Evolutionary conservation across 176 grass and related monocot species (phyloP).

Genomic region (Lolium rigidum): DNA sequence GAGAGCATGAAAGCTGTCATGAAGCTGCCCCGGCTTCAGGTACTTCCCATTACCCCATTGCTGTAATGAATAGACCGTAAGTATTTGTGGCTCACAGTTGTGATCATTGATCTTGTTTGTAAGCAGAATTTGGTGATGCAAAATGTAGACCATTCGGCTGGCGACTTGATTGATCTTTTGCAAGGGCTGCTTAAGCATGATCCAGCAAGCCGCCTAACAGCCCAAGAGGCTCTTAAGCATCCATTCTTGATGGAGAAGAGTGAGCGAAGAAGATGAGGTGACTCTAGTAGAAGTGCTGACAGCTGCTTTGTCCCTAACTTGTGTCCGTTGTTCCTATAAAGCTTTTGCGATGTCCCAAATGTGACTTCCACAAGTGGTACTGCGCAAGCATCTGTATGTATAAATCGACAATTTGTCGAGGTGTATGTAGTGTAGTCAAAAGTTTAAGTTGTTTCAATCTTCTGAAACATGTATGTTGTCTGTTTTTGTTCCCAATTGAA

Average conservation of each 20-base stretch:
- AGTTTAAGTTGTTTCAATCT: conserved; percentile 1
- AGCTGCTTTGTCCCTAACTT: neutral
- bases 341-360: neutral
- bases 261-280: conserved; percentile 35
- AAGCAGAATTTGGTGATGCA: conserved; percentile 79
- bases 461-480: neutral
- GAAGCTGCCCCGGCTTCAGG: conserved; percentile 74
- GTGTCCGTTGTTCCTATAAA: neutral
- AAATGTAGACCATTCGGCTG: conserved; percentile 59
- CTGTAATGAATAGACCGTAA: neutral
- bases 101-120: neutral
- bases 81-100: neutral
- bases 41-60: conserved; percentile 21
- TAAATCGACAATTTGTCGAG: neutral
- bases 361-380: neutral
- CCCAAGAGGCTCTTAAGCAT: conserved; percentile 68
- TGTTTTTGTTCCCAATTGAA: neutral
- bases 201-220: conserved; percentile 58
- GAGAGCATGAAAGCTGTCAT: conserved; percentile 88
- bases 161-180: conserved; percentile 79
- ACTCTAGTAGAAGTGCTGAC: neutral
- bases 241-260: conserved; percentile 59
- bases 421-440: conserved; percentile 6
- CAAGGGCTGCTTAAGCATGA: conserved; percentile 79
- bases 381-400: conserved; percentile 22